Percentiles rank a stretch among this genome's conserved stretches.
These are phyloP conservation scores for Babesia gibsoni DNA, from an alignment of 169 alveolate species.

Conservation along the genomic window DNA sequence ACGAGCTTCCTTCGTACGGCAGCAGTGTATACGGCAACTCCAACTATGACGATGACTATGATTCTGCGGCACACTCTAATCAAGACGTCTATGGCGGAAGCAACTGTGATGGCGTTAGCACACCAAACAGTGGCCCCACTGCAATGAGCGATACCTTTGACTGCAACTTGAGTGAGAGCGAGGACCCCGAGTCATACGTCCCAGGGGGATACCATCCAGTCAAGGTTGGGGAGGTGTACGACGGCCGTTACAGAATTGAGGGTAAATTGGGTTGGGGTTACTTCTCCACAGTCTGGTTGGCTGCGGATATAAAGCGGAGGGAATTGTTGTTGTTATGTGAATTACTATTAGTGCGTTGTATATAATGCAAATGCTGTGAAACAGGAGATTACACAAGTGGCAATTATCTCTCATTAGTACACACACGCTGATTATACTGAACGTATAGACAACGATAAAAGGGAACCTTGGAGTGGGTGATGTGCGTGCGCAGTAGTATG, in stretches of 20 bases:
- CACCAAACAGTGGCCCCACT: too few relatives aligned
- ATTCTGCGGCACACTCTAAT: not conserved
- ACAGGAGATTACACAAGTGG: too few relatives aligned
- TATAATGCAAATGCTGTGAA: too few relatives aligned
- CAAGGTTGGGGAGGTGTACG: constrained; percentile 90
- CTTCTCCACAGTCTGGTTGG: constrained; percentile 99
- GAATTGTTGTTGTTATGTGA: not conserved
- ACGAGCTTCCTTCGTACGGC: too few relatives aligned
- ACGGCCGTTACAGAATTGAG: constrained; percentile 91
- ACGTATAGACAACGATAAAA: too few relatives aligned
- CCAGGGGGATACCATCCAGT: constrained; percentile 95
- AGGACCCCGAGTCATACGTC: constrained; percentile 44
- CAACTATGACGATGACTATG: not conserved
- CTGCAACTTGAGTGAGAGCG: constrained; percentile 46
- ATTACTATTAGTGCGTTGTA: too few relatives aligned
- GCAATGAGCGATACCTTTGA: constrained; percentile 42
- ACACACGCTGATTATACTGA: too few relatives aligned
- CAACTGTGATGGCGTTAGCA: not conserved
- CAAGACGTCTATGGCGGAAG: not conserved
- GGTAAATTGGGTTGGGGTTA: constrained; percentile 99
- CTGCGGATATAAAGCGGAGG: constrained; percentile 90
- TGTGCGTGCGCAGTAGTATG: too few relatives aligned
- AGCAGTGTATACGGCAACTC: not conserved
- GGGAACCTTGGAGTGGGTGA: too few relatives aligned
- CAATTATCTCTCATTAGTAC: too few relatives aligned